Evolutionary conservation across 345 rosid species (phyloP).

Genomic region (Corchorus olitorius): DNA sequence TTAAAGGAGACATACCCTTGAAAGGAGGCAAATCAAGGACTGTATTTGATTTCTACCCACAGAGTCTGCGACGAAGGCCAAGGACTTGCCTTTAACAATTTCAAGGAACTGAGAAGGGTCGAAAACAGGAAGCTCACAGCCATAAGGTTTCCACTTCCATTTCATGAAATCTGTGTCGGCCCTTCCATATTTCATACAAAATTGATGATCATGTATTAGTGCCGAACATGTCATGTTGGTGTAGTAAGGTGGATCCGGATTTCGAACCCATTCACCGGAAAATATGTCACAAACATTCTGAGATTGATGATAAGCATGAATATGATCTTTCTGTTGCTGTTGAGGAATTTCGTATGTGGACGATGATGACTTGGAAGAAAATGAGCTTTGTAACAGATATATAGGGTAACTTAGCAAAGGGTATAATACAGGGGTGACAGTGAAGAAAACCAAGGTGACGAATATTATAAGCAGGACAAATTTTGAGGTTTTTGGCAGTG

Average conservation of each 20-base stretch:
- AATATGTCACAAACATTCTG: slow-evolving; percentile 57
- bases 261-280: slow-evolving; percentile 82
- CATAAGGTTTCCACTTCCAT: slow-evolving; percentile 90
- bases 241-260: slow-evolving; percentile 78
- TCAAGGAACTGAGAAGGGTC: slow-evolving; percentile 76
- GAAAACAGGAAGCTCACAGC: slow-evolving; percentile 65
- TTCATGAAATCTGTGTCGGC: slow-evolving; percentile 69
- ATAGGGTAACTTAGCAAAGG: slow-evolving; percentile 37
- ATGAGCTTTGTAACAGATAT: slow-evolving; percentile 8
- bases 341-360: background rate
- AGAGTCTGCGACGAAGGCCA: slow-evolving; percentile 93
- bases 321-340: background rate
- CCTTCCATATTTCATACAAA: slow-evolving; percentile 87
- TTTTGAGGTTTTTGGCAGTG: slow-evolving; percentile 21
- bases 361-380: slow-evolving; percentile 11
- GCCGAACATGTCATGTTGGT: slow-evolving; percentile 90
- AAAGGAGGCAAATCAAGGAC: slow-evolving; percentile 91
- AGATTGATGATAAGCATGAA: background rate
- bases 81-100: slow-evolving; percentile 65
- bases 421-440: slow-evolving; percentile 42
- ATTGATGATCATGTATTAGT: slow-evolving; percentile 83
- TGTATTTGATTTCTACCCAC: slow-evolving; percentile 93
- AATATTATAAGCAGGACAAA: slow-evolving; percentile 27
- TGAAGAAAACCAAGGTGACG: slow-evolving; percentile 28
- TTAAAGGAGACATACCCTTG: slow-evolving; percentile 53